A percentile compares a stretch with the other conserved stretches of the same genome.
Evolutionary conservation across 805 yeast genomes (phyloP).

Genomic region (Saccharomycopsis malanga): DNA sequence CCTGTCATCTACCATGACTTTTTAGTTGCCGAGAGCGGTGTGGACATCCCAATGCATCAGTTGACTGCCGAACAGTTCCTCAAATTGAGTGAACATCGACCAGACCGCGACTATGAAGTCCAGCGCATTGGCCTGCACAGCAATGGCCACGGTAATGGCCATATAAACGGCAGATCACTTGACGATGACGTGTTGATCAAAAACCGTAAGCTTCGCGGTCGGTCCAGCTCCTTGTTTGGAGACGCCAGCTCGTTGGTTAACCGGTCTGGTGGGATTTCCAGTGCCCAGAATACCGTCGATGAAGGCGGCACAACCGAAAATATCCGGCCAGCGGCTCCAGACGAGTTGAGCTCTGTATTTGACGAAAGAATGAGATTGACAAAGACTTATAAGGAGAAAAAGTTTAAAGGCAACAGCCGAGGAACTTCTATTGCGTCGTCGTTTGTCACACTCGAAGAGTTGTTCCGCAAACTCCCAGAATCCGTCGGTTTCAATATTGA

Average conservation of each 20-base stretch:
- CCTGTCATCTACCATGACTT: slow-evolving; percentile 96
- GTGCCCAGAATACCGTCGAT: too few species aligned
- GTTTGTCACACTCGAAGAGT: slow-evolving; percentile 80
- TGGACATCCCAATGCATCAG: slow-evolving; percentile 93
- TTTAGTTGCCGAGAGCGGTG: slow-evolving; percentile 89
- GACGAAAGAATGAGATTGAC: slow-evolving; percentile 73
- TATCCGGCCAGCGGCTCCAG: background rate
- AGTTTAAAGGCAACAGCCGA: slow-evolving; percentile 87
- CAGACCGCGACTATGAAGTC: slow-evolving; percentile 1
- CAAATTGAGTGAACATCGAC: slow-evolving; percentile 35
- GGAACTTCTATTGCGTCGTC: slow-evolving; percentile 88
- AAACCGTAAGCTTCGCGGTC: slow-evolving; percentile 11
- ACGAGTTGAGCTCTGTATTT: background rate
- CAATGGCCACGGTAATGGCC: background rate
- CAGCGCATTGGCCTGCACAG: background rate
- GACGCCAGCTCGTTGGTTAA: background rate
- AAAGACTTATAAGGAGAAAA: slow-evolving; percentile 78
- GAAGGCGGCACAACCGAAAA: background rate
- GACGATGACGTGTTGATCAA: slow-evolving; percentile 19
- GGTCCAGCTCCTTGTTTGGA: slow-evolving; percentile 4
- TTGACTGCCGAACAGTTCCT: slow-evolving; percentile 85
- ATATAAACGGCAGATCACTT: background rate
- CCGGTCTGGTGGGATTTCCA: background rate
- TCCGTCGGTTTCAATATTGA: slow-evolving; percentile 91
- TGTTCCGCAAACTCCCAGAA: slow-evolving; percentile 73